A percentile compares a stretch with the other conserved stretches of the same genome.
These are phyloP conservation scores for Malus hybrid DNA, from an alignment of 331 rosid genomes.

Conservation along the genomic window DNA sequence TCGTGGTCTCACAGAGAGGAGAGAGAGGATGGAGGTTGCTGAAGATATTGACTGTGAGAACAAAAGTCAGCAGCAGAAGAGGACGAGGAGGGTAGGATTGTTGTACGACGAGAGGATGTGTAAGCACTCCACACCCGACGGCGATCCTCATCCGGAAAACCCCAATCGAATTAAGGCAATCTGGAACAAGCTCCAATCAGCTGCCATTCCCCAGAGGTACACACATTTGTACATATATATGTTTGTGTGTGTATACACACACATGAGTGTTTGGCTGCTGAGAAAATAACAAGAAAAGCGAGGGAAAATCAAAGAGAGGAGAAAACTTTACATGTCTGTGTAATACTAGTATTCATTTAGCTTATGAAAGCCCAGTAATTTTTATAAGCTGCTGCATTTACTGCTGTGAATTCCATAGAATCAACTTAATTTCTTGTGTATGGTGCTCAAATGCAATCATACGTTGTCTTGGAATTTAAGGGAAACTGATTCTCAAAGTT, in stretches of 20 bases:
- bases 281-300: not conserved
- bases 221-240: not conserved
- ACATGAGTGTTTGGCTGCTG: not conserved
- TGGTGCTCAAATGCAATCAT: not conserved
- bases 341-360: not conserved
- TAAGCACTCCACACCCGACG: constrained; percentile 40
- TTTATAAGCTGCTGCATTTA: not conserved
- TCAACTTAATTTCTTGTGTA: not conserved
- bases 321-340: not conserved
- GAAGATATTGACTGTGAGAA: not conserved
- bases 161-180: constrained; percentile 64
- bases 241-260: not conserved
- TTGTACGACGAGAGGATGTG: constrained; percentile 84
- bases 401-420: not conserved
- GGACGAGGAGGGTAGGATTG: constrained; percentile 43
- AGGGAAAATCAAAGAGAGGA: not conserved
- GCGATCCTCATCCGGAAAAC: constrained; percentile 57
- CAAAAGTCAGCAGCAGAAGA: constrained; percentile 28
- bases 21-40: constrained; percentile 1
- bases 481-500: not conserved
- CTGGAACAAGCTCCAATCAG: constrained; percentile 60
- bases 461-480: not conserved
- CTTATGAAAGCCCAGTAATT: not conserved
- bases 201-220: constrained; percentile 57
- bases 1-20: not conserved